Percentiles rank a stretch among this genome's conserved stretches.
These are phyloP conservation scores for Acanthamoeba rhysodes DNA, from an alignment of 208 protist species.

Conservation along the genomic window DNA sequence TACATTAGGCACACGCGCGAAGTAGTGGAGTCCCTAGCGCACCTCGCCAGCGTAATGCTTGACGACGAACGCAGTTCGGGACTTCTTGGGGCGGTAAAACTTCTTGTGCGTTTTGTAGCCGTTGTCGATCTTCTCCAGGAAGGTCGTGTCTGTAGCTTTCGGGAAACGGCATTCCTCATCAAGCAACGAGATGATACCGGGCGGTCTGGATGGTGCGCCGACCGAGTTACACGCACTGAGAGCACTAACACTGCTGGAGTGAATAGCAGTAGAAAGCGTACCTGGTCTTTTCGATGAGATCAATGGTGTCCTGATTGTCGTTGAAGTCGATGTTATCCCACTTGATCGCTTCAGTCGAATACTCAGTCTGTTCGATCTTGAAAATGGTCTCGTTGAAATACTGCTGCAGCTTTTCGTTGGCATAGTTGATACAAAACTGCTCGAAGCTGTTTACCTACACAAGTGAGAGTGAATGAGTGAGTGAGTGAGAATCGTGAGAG, in stretches of 20 bases:
- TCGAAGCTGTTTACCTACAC: conserved; percentile 83
- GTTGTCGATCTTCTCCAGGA: conserved; percentile 85
- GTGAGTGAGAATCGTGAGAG: neutral
- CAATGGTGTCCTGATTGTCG: conserved; percentile 90
- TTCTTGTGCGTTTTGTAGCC: conserved; percentile 77
- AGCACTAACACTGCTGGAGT: too few relatives aligned
- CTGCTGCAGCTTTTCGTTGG: conserved; percentile 92
- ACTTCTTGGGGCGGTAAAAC: conserved; percentile 74
- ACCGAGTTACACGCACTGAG: conserved; percentile 44
- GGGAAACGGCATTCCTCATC: conserved; percentile 89
- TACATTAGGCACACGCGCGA: neutral
- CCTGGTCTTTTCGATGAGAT: conserved; percentile 83
- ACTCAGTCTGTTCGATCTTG: conserved; percentile 90
- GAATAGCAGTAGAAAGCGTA: neutral
- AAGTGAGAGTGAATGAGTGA: too few relatives aligned
- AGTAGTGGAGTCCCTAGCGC: neutral
- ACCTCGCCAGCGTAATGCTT: conserved; percentile 91
- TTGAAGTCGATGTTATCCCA: conserved; percentile 89
- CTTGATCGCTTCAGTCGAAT: conserved; percentile 87
- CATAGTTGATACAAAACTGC: conserved; percentile 92
- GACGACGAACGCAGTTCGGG: conserved; percentile 82
- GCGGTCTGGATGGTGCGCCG: conserved; percentile 71
- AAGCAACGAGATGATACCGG: conserved; percentile 86
- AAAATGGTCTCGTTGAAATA: conserved; percentile 92
- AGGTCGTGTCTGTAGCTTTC: conserved; percentile 83